Conservation (phyloP, 2,329 filamentous ascomycete genomes). For the Aspergillus japonicus region DNA sequence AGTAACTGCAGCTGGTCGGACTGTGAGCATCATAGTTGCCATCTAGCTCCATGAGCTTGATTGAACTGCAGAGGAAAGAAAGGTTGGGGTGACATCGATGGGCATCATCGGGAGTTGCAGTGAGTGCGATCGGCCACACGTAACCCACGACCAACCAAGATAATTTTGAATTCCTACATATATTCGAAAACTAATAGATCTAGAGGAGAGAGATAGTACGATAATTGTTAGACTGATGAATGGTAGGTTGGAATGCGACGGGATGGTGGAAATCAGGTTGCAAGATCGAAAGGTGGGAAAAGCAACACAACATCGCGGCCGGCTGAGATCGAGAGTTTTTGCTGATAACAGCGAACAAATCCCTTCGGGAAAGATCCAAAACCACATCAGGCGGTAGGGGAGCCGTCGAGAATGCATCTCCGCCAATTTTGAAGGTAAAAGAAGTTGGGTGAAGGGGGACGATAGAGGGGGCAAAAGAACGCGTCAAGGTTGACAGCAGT, state of each 20-base stretch:
- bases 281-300: slow-evolving; percentile 1
- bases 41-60: slow-evolving; percentile 20
- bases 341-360: background rate
- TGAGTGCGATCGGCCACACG: background rate
- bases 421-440: background rate
- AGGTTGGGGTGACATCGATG: slow-evolving; percentile 1
- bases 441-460: background rate
- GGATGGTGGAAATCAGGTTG: background rate
- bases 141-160: background rate
- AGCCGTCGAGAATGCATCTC: background rate
- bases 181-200: background rate
- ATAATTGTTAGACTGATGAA: background rate
- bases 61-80: slow-evolving; percentile 15
- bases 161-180: background rate
- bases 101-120: background rate
- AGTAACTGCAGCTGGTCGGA: background rate
- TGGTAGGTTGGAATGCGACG: background rate
- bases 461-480: slow-evolving; percentile 4
- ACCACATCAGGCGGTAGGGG: background rate
- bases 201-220: background rate
- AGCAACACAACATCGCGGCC: background rate
- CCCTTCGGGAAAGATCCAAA: background rate
- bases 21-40: slow-evolving; percentile 7
- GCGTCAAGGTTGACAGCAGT: slow-evolving; percentile 7
- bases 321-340: background rate